These are phyloP conservation scores for Torulaspora quercuum DNA, from an alignment of 805 yeast species.

Conservation along the genomic window DNA sequence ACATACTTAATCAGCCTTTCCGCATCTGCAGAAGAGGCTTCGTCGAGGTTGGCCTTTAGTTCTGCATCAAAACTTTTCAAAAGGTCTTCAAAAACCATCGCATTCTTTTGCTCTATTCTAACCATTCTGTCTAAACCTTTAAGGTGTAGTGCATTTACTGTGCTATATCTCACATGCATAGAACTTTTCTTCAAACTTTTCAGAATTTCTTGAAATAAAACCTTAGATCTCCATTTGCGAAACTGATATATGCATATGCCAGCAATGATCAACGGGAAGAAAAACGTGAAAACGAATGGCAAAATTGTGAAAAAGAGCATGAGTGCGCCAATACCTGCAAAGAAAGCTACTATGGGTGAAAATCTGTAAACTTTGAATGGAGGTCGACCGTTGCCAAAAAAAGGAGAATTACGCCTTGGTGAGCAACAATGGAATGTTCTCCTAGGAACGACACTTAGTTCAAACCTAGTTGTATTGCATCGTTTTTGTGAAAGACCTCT, in stretches of 20 bases:
- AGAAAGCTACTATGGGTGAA: conserved; percentile 13
- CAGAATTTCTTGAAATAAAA: conserved; percentile 18
- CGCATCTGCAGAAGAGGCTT: conserved; percentile 13
- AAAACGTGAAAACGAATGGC: conserved; percentile 20
- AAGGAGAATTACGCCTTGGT: not conserved
- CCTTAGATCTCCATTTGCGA: conserved; percentile 23
- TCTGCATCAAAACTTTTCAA: conserved; percentile 10
- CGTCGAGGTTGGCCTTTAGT: conserved; percentile 9
- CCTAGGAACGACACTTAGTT: not conserved
- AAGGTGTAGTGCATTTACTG: conserved; percentile 19
- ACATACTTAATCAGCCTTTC: conserved; percentile 8
- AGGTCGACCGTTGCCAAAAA: conserved; percentile 7
- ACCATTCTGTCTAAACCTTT: conserved; percentile 10
- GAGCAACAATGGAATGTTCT: conserved; percentile 6
- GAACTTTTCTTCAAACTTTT: conserved; percentile 18
- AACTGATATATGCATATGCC: conserved; percentile 26
- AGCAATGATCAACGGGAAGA: conserved; percentile 26
- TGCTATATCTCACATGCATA: conserved; percentile 15
- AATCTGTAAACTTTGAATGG: conserved; percentile 15
- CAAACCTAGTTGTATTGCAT: no score
- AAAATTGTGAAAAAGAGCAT: conserved; percentile 16
- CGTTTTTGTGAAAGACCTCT: no score
- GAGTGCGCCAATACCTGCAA: conserved; percentile 19
- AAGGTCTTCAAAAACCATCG: conserved; percentile 8
- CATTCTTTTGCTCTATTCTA: conserved; percentile 4